These are phyloP conservation scores for Candolleomyces eurysporus DNA, from an alignment of 768 basidiomycete genomes.

Conservation along the genomic window DNA sequence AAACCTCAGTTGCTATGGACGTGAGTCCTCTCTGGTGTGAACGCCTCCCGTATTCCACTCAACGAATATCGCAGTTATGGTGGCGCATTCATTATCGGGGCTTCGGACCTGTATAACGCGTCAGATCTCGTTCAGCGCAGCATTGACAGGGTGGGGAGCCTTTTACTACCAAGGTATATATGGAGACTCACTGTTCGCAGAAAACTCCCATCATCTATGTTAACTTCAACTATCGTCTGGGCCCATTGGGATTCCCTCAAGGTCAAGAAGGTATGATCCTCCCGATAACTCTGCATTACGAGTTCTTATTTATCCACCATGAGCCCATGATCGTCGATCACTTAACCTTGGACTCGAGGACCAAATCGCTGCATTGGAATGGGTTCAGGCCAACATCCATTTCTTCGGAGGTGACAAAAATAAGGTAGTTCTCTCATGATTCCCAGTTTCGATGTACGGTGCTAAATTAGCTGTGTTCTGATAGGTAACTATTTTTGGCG, in stretches of 20 bases:
- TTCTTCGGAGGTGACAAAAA: slow-evolving; percentile 56
- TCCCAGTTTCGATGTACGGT: not conserved
- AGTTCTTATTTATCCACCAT: not conserved
- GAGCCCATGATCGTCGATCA: slow-evolving; percentile 32
- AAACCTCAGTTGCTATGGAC: slow-evolving; percentile 36
- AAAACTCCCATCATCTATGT: slow-evolving; percentile 44
- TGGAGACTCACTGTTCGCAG: slow-evolving; percentile 13
- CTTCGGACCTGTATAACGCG: slow-evolving; percentile 27
- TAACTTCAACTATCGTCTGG: slow-evolving; percentile 41
- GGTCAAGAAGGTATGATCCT: slow-evolving; percentile 30
- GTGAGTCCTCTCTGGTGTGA: slow-evolving; percentile 17
- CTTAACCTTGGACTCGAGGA: slow-evolving; percentile 49
- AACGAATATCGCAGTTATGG: slow-evolving; percentile 26
- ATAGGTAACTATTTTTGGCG: slow-evolving; percentile 51
- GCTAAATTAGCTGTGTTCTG: not conserved
- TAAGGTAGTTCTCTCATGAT: slow-evolving; percentile 17
- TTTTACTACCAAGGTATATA: not conserved
- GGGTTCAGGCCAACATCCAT: slow-evolving; percentile 60
- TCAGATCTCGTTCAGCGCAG: slow-evolving; percentile 35
- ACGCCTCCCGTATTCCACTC: not conserved
- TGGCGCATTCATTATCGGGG: slow-evolving; percentile 30
- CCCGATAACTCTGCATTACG: too few relatives aligned
- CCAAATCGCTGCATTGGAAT: slow-evolving; percentile 42
- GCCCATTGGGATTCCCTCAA: slow-evolving; percentile 45
- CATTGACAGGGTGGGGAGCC: slow-evolving; percentile 28